Evolutionary conservation across 169 alveolate genomes (phyloP), one percentile per base, ranked within the genome.

Genomic region (Eimeria praecox): DNA sequence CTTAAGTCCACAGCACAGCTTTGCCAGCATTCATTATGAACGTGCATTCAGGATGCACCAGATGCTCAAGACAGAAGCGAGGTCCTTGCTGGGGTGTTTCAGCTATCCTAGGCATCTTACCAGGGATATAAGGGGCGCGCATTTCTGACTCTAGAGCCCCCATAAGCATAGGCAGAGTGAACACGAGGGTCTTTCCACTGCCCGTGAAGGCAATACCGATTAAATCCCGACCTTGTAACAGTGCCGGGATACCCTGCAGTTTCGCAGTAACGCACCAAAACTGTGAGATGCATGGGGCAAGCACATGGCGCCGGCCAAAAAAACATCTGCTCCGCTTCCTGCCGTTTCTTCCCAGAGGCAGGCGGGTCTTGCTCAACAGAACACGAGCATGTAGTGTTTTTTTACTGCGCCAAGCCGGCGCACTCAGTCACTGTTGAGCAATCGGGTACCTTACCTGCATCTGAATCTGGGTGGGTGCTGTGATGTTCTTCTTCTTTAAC

Each of bases 181-280:
- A 99, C 64, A 98, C 99, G 59, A 99, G 96, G 5, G 99, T 99
- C 97, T 99, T 99, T 16, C 99, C 99, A 96, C 99, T 97, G 5
- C 99, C 97, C 62, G 99, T 98, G 87, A 98, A 98, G 42, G 99
- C 99, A 30, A 99, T 97, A 46, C 99, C 99, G 20, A 99, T 98
- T 83, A 98, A 92, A 93, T 99, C 99, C 95, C 99, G 91, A 6
- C 99, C 99, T 52, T 92, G 90, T 30, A 98, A 96, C 69, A 97
- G 98, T 30, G 98, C 97, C 10, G 99, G 99, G 33, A 98, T 94
- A 69, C 99, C 99, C 95, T 97, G 98, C 30, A 9, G 42, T 49
- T 49, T 42, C 88, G 66, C 27, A 78, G 3, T 42, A 59, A 24
- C 33, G 38, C 86, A 77, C 40, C 8, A 77, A 35, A 69, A 69